These are phyloP conservation scores for Pyricularia grisea DNA, from an alignment of 2,329 filamentous ascomycete species.

Conservation along the genomic window DNA sequence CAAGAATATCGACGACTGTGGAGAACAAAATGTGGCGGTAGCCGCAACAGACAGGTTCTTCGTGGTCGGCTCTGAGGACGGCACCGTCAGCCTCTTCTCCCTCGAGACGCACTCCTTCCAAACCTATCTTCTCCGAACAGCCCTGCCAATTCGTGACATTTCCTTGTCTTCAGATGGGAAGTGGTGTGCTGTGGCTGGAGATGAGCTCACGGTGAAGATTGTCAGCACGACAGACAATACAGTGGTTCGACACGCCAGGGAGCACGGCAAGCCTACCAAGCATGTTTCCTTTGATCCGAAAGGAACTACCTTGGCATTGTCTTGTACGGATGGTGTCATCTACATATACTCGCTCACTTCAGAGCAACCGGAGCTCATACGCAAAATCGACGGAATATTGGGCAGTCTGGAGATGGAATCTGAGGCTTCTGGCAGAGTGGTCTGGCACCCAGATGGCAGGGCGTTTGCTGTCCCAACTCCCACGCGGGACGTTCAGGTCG, in stretches of 20 bases:
- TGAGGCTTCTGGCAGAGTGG: conserved; percentile 63
- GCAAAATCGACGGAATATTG: conserved; percentile 80
- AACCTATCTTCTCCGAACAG: conserved; percentile 70
- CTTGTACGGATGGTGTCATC: conserved; percentile 79
- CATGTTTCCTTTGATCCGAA: conserved; percentile 82
- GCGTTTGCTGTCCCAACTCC: conserved; percentile 81
- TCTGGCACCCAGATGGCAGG: conserved; percentile 91
- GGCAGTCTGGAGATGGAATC: conserved; percentile 67
- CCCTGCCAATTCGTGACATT: conserved; percentile 80
- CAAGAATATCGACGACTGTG: conserved; percentile 81
- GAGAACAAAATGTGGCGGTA: conserved; percentile 75
- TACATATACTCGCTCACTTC: conserved; percentile 81
- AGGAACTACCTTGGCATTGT: conserved; percentile 66
- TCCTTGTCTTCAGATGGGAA: conserved; percentile 70
- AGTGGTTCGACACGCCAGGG: conserved; percentile 66
- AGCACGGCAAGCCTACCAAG: conserved; percentile 81
- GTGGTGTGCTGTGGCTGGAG: conserved; percentile 94
- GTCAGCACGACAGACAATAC: conserved; percentile 74
- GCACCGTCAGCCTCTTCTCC: conserved; percentile 92
- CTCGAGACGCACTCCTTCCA: conserved; percentile 66
- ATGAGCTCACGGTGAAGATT: conserved; percentile 85
- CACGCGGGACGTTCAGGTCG: conserved; percentile 72
- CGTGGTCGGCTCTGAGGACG: conserved; percentile 84
- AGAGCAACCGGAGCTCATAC: conserved; percentile 71
- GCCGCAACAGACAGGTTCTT: conserved; percentile 73